These are phyloP conservation scores for Aureobasidium vineae DNA, from an alignment of 2,329 filamentous ascomycete genomes.

Conservation along the genomic window DNA sequence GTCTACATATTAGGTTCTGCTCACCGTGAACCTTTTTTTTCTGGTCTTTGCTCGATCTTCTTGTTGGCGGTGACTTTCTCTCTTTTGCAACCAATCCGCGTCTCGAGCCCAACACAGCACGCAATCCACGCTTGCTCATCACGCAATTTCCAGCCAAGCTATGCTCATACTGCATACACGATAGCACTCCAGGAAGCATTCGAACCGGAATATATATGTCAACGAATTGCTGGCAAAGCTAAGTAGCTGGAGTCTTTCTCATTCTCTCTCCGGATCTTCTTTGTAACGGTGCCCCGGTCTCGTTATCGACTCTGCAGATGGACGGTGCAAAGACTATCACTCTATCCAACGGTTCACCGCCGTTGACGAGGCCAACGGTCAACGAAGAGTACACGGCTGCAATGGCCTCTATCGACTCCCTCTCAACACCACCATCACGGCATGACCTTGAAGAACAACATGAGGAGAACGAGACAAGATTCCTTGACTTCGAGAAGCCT, in stretches of 20 bases:
- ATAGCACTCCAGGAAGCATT: neutral
- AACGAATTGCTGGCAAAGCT: neutral
- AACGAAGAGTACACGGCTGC: neutral
- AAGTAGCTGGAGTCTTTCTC: neutral
- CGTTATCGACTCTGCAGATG: neutral
- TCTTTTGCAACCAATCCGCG: neutral
- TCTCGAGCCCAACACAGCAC: neutral
- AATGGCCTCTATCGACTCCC: neutral
- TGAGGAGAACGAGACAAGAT: neutral
- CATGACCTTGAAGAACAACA: neutral
- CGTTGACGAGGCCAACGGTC: slow-evolving; percentile 7
- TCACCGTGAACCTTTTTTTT: neutral
- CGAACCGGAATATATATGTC: neutral
- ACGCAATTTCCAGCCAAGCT: slow-evolving; percentile 19
- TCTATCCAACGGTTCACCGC: neutral
- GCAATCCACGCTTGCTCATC: slow-evolving; percentile 19
- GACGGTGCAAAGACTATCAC: slow-evolving; percentile 3
- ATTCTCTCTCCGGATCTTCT: neutral
- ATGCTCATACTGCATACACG: slow-evolving; percentile 7
- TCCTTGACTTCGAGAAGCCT: neutral
- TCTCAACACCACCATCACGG: neutral
- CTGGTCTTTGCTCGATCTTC: neutral
- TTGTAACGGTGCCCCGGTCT: neutral
- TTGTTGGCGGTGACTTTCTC: neutral
- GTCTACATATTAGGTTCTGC: neutral